Percentiles rank a stretch among this genome's conserved stretches.
Conservation (phyloP, 2,329 filamentous ascomycete species). For the Chaetomium sp. region DNA sequence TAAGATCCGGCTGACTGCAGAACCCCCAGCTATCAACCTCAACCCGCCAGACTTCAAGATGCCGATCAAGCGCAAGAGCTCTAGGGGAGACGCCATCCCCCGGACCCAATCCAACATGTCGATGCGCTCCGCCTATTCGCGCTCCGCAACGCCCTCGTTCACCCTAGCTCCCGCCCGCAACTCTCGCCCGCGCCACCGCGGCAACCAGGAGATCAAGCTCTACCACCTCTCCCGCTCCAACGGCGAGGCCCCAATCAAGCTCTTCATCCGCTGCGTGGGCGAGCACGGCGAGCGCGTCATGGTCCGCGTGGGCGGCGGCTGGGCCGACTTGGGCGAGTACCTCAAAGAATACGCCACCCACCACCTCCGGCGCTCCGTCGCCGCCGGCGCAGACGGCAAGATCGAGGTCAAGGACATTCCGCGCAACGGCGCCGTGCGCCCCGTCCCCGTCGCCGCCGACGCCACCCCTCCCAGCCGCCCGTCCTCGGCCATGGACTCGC, state of each 20-base stretch:
- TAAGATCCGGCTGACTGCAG: constrained; percentile 71
- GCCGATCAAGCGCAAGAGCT: constrained; percentile 44
- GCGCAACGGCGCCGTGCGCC: constrained; percentile 35
- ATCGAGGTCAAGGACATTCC: constrained; percentile 56
- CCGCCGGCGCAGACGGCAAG: constrained; percentile 52
- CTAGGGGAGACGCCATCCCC: constrained; percentile 46
- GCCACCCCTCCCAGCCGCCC: constrained; percentile 44
- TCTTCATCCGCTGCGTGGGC: constrained; percentile 90
- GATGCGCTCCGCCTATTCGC: constrained; percentile 44
- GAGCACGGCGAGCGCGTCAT: constrained; percentile 91
- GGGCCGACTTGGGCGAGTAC: constrained; percentile 95
- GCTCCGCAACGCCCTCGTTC: constrained; percentile 67
- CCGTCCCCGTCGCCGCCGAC: constrained; percentile 35
- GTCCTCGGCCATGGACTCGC: constrained; percentile 42
- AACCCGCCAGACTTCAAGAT: constrained; percentile 61
- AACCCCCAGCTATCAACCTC: constrained; percentile 51
- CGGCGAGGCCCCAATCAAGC: constrained; percentile 85
- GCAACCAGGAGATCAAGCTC: constrained; percentile 77
- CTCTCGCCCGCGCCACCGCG: constrained; percentile 50
- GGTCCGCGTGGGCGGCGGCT: constrained; percentile 97
- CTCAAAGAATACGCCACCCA: constrained; percentile 90
- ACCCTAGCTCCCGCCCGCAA: constrained; percentile 67
- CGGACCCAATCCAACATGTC: constrained; percentile 55
- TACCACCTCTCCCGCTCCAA: constrained; percentile 88
- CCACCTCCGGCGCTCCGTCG: constrained; percentile 70